phyloP scores from a whole-genome alignment of 129 eudicot species.

The Centaurea solstitialis region DNA sequence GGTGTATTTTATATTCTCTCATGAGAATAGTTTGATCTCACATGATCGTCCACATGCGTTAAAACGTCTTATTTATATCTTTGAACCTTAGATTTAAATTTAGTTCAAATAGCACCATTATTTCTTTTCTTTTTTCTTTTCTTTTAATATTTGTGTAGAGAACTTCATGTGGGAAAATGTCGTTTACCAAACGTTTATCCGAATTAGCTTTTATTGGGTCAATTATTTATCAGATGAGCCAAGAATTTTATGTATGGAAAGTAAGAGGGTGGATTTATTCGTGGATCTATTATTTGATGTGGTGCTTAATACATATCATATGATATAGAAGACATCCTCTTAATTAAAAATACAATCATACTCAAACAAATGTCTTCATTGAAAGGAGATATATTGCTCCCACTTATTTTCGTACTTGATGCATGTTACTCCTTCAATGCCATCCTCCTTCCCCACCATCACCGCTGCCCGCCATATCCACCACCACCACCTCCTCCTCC shows the following conservation, averaged over 20 bases:
- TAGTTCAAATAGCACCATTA: background rate
- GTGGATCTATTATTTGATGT: background rate
- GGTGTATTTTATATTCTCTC: no score
- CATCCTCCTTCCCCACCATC: background rate
- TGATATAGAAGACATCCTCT: background rate
- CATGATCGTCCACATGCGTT: no score
- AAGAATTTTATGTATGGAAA: background rate
- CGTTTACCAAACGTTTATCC: no score
- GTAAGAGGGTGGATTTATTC: background rate
- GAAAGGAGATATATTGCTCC: background rate
- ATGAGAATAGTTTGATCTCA: no score
- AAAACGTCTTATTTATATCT: no score
- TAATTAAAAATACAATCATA: background rate
- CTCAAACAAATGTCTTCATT: background rate
- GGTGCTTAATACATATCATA: conserved; percentile 1
- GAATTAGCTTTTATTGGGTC: background rate
- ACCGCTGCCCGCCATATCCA: background rate
- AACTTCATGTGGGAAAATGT: no score
- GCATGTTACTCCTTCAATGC: background rate
- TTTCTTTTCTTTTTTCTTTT: background rate
- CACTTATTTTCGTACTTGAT: background rate
- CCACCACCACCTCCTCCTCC: background rate
- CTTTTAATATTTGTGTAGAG: background rate
- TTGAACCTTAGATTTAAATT: no score
- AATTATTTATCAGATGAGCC: background rate